Conservation (phyloP, 768 basidiomycete species). For the Hypholoma sublateritium region DNA sequence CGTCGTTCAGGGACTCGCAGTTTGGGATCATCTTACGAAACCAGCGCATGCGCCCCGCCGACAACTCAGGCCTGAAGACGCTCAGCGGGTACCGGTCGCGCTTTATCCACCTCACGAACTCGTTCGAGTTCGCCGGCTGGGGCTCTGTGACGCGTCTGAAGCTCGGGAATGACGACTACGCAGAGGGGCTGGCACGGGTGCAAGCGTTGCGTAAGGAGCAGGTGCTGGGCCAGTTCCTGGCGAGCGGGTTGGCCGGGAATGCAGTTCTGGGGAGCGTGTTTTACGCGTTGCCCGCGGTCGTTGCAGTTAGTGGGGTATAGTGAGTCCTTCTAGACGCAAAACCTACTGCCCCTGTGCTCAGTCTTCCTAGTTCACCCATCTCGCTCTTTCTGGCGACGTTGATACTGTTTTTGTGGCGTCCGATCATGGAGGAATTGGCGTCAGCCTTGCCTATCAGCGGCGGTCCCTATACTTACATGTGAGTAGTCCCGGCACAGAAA, state of each 20-base stretch:
- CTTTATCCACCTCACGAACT: constrained; percentile 58
- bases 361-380: constrained; percentile 56
- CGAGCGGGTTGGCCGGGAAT: constrained; percentile 66
- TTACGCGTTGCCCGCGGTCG: constrained; percentile 67
- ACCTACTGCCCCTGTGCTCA: constrained; percentile 49
- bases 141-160: constrained; percentile 50
- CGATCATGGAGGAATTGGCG: constrained; percentile 72
- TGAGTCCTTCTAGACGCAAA: constrained; percentile 28
- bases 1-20: constrained; percentile 46
- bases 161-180: constrained; percentile 42
- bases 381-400: constrained; percentile 63
- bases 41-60: constrained; percentile 49
- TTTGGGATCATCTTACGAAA: constrained; percentile 60
- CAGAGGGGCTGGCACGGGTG: constrained; percentile 30
- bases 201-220: constrained; percentile 29
- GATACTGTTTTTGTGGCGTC: constrained; percentile 69
- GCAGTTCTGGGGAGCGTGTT: constrained; percentile 68
- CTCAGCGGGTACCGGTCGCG: constrained; percentile 48
- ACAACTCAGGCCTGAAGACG: constrained; percentile 42
- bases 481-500: constrained; percentile 15
- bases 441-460: constrained; percentile 70
- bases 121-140: constrained; percentile 77
- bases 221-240: constrained; percentile 62
- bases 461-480: constrained; percentile 73
- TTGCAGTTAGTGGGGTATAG: constrained; percentile 63